Evolutionary conservation across 2,329 filamentous ascomycete species (phyloP), one percentile per base, ranked within the genome.

Genomic region (Aspergillus glaucus): DNA sequence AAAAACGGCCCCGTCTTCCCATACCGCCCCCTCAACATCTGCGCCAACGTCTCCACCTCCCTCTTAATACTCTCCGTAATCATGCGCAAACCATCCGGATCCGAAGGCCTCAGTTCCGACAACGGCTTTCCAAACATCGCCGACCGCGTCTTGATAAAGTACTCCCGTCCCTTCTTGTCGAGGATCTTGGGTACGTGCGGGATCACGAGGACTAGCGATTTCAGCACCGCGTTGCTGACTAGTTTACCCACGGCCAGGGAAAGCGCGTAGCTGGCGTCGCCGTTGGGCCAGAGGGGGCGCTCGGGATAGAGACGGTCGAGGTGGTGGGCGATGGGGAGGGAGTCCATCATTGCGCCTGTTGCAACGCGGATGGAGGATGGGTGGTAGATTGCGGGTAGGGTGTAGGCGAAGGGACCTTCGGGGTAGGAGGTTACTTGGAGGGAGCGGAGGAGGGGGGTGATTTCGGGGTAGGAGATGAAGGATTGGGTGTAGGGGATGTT

Each of bases 1-100:
- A 67, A 58, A 49, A 67, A 68, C 1, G 63, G 64, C 0, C 66
- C 66, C 5, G 56, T 57, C 51, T 67, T 68, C 9, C 60, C 61
- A 5, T 53, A 47, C 8, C 51, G 46, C 0, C 63, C 66, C 26
- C 58, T 56, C 34, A 67, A 42, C 59, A 68, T 61, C 28, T 53
- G 48, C 19, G 60, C 37, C 36, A 67, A 43, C 6, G 54, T 21
- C 15, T 24, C 46, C 22, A 55, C 40, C 26, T 62, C 59, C 32
- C 47, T 56, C 50, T 58, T 58, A 15, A 58, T 34, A 6, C 42
- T 40, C 5, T 57, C 51, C 47, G 56, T 56, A 3, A 60, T 32
- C 7, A 48, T 47, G n/a, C 56, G 53, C 9, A 63, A 40, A 15
- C 46, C 48, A 22, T 48, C 45, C 15, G 55, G 44, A 26, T 60